Conservation (phyloP, 106 monocot species). For the Cymbidium sinense region DNA sequence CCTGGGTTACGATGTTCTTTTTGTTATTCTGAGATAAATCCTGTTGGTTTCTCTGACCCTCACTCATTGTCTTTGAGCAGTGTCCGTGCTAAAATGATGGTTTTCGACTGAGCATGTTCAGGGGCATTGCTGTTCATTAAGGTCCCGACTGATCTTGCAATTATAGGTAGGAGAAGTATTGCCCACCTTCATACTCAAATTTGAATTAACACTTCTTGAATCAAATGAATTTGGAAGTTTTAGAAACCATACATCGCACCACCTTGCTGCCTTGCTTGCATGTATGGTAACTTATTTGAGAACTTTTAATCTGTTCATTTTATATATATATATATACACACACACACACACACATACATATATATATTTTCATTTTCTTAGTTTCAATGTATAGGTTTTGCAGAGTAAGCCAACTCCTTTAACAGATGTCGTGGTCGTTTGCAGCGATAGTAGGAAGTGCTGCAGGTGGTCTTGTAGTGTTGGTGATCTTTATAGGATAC, state of each 20-base stretch:
- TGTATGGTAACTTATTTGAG: too few species aligned
- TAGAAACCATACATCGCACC: too few species aligned
- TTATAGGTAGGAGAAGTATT: neutral
- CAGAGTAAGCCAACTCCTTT: neutral
- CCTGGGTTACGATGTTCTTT: too few species aligned
- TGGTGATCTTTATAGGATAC: conserved; percentile 14
- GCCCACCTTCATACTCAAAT: too few species aligned
- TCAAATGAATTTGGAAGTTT: too few species aligned
- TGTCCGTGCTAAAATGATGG: too few species aligned
- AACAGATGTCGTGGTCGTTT: conserved; percentile 35
- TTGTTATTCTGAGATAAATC: too few species aligned
- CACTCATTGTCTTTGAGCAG: neutral
- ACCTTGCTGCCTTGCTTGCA: neutral
- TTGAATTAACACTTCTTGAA: too few species aligned
- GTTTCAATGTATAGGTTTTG: conserved; percentile 45
- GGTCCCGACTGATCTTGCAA: neutral
- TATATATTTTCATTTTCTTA: conserved; percentile 2
- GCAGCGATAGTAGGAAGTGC: conserved; percentile 40
- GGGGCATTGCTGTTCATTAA: neutral
- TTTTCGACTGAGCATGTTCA: neutral
- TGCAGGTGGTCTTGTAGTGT: conserved; percentile 24
- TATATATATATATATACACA: neutral
- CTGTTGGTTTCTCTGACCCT: too few species aligned
- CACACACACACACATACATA: too few species aligned
- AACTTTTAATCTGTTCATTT: neutral